Evolutionary conservation across 805 yeast genomes (phyloP), one percentile per base, ranked within the genome.

Genomic region (Debaryomyces castellii): DNA sequence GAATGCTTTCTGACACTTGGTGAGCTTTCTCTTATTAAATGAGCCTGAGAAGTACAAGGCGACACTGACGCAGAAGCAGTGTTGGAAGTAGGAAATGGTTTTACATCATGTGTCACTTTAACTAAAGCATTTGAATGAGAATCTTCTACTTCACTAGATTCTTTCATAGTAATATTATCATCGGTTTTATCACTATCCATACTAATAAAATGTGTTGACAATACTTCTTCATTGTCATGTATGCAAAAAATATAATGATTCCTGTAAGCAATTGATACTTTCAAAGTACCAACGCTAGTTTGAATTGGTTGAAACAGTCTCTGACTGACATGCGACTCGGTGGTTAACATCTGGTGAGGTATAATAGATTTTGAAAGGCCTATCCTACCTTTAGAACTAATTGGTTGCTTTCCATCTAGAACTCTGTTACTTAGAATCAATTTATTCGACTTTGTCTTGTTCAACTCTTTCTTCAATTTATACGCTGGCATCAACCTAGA

Each of bases 231-330:
- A 35, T 80, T 79, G 53, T 84, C 89, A 50, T 76, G 80, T 9
- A 89, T 68, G 33, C 76, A 68, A 64, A 92, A 92, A 39, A 80
- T 77, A 50, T 82, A 74, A 58, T 89, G 85, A 33, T 72, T 76
- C 46, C 99, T 76, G 57, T 87, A 92, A 1, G 95, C 85, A 1
- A 89, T 94, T 0, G 94, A 81, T 5, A 88, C 77, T 47, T 81
- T 75, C 43, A 92, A 64, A 1, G 84, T 70, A 0, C 99, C 99
- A 39, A 81, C 71, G 6, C 86, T 81, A 0, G 97, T 89, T 45
- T 77, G 73, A 2, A 94, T 80, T 0, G 96, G 89, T 4, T 80
- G 76, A 44, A 94, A 77, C 45, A 74, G 74, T 55, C 81, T 81
- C 41, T 84, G 86, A 21, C 74, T 74, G 47, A 86, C 67, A 56